These are phyloP conservation scores for Schizochytrium sp. DNA, from an alignment of 108 stramenopile genomes.

Conservation along the genomic window DNA sequence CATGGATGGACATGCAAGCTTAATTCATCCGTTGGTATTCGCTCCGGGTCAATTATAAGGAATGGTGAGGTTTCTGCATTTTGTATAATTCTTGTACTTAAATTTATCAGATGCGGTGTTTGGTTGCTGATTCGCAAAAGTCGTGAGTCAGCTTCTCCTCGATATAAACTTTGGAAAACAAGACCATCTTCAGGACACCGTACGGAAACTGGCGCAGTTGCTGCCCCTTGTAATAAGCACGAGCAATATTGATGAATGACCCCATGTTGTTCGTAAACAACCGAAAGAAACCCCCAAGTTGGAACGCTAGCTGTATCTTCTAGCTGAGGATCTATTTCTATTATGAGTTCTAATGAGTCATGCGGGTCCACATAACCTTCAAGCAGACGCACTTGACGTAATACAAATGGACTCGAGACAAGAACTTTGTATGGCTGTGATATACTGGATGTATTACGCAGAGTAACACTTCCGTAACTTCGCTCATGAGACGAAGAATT, in stretches of 20 bases:
- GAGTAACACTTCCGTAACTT: background rate
- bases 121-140: background rate
- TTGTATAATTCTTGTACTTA: background rate
- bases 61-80: slow-evolving; percentile 34
- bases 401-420: background rate
- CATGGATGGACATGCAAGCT: background rate
- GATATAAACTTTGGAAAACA: background rate
- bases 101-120: background rate
- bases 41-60: background rate
- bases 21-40: background rate
- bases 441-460: background rate
- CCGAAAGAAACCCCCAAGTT: background rate
- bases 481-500: background rate
- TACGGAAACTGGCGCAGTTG: background rate
- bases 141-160: background rate
- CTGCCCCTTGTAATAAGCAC: background rate
- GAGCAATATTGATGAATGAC: background rate
- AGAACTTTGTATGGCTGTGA: background rate
- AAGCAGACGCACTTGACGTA: background rate
- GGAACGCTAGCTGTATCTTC: background rate
- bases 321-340: background rate
- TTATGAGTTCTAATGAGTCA: background rate
- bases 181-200: slow-evolving; percentile 11
- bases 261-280: background rate
- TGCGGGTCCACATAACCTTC: slow-evolving; percentile 12